Evolutionary conservation across 768 basidiomycete genomes (phyloP).

Genomic region (Rhizopogon salebrosus): DNA sequence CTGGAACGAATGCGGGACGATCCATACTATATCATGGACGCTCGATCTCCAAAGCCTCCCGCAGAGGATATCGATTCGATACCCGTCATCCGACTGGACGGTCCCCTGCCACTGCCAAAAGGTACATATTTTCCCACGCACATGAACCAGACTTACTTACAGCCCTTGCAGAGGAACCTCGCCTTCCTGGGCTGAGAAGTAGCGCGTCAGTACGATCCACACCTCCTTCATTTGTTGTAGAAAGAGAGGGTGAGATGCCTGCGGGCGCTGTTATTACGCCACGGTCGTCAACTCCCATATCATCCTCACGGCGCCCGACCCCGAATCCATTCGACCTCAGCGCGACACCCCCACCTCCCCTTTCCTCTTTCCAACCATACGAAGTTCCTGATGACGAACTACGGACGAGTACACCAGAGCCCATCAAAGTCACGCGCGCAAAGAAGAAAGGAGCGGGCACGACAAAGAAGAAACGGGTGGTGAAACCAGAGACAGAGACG

Average conservation of each 20-base stretch:
- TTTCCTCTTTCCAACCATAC: conserved; percentile 46
- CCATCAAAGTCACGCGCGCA: conserved; percentile 69
- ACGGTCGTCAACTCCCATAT: conserved; percentile 22
- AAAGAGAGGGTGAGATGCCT: conserved; percentile 86
- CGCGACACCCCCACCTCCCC: conserved; percentile 31
- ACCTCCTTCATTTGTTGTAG: conserved; percentile 53
- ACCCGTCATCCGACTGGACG: conserved; percentile 82
- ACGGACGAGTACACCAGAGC: conserved; percentile 54
- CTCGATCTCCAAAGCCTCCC: conserved; percentile 33
- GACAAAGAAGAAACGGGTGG: conserved; percentile 66
- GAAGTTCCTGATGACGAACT: conserved; percentile 43
- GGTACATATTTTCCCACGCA: conserved; percentile 10
- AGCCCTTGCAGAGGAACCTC: conserved; percentile 32
- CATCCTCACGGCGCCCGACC: conserved; percentile 20
- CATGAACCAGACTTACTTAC: conserved; percentile 18
- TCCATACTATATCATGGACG: conserved; percentile 86
- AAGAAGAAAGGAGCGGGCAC: conserved; percentile 54
- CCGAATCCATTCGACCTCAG: conserved; percentile 24
- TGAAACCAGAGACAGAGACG: conserved; percentile 13
- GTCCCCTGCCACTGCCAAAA: conserved; percentile 41
- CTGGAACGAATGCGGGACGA: conserved; percentile 76
- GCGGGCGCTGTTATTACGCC: conserved; percentile 35
- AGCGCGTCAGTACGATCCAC: conserved; percentile 32
- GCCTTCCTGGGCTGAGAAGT: conserved; percentile 41
- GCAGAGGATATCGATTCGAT: conserved; percentile 81